Percentiles rank a stretch among this genome's conserved stretches.
Evolutionary conservation across 2,329 filamentous ascomycete species (phyloP).

Genomic region (Thelonectria discophora): DNA sequence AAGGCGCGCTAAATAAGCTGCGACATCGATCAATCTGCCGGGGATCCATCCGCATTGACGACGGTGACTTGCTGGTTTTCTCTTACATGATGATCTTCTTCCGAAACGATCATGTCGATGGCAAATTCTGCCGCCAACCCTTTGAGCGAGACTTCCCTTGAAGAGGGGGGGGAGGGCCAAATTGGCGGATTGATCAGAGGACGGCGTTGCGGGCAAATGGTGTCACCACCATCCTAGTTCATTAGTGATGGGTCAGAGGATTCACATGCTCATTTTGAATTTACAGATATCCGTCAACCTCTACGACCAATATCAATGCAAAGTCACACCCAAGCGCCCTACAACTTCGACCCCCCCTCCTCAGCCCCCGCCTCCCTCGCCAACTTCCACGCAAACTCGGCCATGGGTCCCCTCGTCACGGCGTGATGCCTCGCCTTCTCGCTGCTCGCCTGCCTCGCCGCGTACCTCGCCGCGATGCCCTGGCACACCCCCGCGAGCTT

Average conservation of each 20-base stretch:
- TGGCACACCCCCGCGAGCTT: slow-evolving; percentile 73
- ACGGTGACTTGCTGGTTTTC: not conserved
- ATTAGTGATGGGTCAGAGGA: not conserved
- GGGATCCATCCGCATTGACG: not conserved
- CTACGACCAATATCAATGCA: not conserved
- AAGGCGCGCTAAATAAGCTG: slow-evolving; percentile 14
- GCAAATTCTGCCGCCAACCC: too few species aligned
- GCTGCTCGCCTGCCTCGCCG: slow-evolving; percentile 87
- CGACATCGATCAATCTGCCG: slow-evolving; percentile 9
- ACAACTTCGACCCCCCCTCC: slow-evolving; percentile 41
- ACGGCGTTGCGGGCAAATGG: slow-evolving; percentile 6
- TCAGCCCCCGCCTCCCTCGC: slow-evolving; percentile 58
- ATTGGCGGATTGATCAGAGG: not conserved
- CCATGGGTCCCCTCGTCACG: slow-evolving; percentile 74
- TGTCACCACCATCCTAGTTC: not conserved
- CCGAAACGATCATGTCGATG: too few species aligned
- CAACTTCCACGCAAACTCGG: slow-evolving; percentile 79
- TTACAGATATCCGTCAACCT: not conserved
- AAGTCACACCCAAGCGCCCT: not conserved
- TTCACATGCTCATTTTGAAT: not conserved
- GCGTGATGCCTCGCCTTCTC: slow-evolving; percentile 80
- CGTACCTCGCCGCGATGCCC: slow-evolving; percentile 90
- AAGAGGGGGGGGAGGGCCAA: too few species aligned
- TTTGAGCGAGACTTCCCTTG: too few species aligned
- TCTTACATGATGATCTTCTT: too few species aligned